Evolutionary conservation across 306 rosid species (phyloP).

Genomic region (Trifolium dubium): DNA sequence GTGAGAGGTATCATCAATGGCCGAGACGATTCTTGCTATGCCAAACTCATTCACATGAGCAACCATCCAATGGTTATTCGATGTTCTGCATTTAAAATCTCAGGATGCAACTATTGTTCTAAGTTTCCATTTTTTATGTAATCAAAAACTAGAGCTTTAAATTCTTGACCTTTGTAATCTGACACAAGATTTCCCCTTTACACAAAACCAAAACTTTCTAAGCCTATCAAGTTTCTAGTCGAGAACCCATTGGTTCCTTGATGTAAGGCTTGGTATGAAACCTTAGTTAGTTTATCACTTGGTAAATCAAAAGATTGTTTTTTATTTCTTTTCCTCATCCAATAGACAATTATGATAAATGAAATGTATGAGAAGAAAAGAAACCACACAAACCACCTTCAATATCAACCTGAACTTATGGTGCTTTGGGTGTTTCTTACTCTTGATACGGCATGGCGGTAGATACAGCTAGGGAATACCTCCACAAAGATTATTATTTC

Average conservation of each 20-base stretch:
- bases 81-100: not conserved
- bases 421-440: no score
- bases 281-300: conserved; percentile 1
- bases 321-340: not conserved
- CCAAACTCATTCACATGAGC: conserved; percentile 39
- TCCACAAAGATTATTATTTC: no score
- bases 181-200: conserved; percentile 16
- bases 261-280: conserved; percentile 31
- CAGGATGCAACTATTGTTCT: conserved; percentile 32
- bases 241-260: conserved; percentile 29
- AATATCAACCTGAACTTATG: no score
- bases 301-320: not conserved
- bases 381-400: no score
- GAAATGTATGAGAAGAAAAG: not conserved
- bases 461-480: not conserved
- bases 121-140: conserved; percentile 37
- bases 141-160: conserved; percentile 40
- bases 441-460: not conserved
- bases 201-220: conserved; percentile 5
- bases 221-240: conserved; percentile 23
- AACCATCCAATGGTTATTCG: not conserved
- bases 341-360: not conserved
- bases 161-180: conserved; percentile 34
- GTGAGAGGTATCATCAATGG: not conserved
- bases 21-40: conserved; percentile 15